These are phyloP conservation scores for Escovopsis sp. DNA, from an alignment of 2,329 filamentous ascomycete genomes.

Conservation along the genomic window DNA sequence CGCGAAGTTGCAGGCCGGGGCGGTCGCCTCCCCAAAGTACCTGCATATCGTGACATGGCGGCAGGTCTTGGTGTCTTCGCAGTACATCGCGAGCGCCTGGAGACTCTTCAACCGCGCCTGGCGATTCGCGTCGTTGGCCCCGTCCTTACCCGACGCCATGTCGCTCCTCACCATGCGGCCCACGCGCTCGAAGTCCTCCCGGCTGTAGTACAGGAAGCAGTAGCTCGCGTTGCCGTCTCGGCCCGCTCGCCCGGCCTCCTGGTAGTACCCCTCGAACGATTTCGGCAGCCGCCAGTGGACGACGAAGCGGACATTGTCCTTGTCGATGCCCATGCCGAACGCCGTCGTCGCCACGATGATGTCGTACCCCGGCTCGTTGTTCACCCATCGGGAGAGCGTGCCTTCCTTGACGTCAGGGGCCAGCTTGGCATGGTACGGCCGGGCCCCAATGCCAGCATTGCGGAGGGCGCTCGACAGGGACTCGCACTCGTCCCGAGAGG, in stretches of 20 bases:
- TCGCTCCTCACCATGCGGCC: conserved; percentile 38
- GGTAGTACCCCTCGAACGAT: conserved; percentile 90
- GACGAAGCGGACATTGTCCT: conserved; percentile 86
- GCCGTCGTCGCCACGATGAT: conserved; percentile 91
- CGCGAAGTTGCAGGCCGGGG: conserved; percentile 53
- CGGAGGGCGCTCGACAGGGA: conserved; percentile 50
- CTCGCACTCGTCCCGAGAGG: conserved; percentile 62
- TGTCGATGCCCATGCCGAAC: conserved; percentile 97
- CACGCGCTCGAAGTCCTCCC: conserved; percentile 69
- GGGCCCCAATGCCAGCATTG: conserved; percentile 55
- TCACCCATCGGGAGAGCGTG: conserved; percentile 57
- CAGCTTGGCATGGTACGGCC: conserved; percentile 59
- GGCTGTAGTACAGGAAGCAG: conserved; percentile 83
- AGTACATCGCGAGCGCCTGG: conserved; percentile 60
- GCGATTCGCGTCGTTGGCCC: conserved; percentile 30
- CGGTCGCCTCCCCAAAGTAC: conserved; percentile 57
- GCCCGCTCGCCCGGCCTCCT: conserved; percentile 85
- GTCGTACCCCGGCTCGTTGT: conserved; percentile 63
- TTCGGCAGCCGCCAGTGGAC: conserved; percentile 90
- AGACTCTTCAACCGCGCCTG: conserved; percentile 47
- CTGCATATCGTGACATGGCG: conserved; percentile 60
- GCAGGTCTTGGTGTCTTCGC: conserved; percentile 60
- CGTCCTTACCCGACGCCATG: conserved; percentile 18
- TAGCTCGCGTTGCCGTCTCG: conserved; percentile 76
- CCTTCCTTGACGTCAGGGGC: conserved; percentile 54